phyloP scores from a whole-genome alignment of 805 yeast species.

The Wickerhamiella azymoides region DNA sequence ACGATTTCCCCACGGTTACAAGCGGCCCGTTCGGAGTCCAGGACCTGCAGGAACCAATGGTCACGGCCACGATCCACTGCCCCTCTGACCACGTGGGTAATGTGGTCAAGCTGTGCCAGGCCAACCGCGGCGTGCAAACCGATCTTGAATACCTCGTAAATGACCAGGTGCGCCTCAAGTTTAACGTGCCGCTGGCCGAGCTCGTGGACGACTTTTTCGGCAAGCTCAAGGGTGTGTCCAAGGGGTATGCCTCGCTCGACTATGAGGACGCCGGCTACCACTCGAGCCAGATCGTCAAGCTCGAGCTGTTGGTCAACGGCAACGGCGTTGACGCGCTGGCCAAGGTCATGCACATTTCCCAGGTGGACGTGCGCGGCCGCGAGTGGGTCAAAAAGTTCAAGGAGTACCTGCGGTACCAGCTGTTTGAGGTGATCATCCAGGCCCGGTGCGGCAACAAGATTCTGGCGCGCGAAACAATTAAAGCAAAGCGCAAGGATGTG shows the following conservation, averaged over 20 bases:
- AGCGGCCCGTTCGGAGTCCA: constrained; percentile 20
- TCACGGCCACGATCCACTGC: constrained; percentile 76
- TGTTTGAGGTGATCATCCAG: constrained; percentile 86
- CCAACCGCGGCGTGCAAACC: constrained; percentile 67
- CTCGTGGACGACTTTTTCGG: constrained; percentile 94
- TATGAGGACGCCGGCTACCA: constrained; percentile 87
- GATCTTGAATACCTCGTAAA: constrained; percentile 64
- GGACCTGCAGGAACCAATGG: constrained; percentile 56
- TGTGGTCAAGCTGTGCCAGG: constrained; percentile 76
- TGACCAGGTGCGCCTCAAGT: constrained; percentile 70
- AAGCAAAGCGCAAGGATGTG: constrained; percentile 91
- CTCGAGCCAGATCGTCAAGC: constrained; percentile 65
- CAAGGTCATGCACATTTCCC: constrained; percentile 73
- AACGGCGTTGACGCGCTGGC: constrained; percentile 83
- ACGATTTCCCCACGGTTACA: constrained; percentile 63
- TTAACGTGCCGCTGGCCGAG: constrained; percentile 74
- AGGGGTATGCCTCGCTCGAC: constrained; percentile 88
- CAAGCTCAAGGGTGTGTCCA: constrained; percentile 72
- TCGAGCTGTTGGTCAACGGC: constrained; percentile 84
- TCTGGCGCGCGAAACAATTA: constrained; percentile 83
- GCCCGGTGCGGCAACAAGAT: constrained; percentile 71
- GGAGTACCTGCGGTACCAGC: constrained; percentile 63
- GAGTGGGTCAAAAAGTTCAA: constrained; percentile 77
- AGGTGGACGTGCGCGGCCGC: constrained; percentile 56
- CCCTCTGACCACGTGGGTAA: constrained; percentile 82